phyloP scores from a whole-genome alignment of 2,329 filamentous ascomycete species.

The Alternaria arbusti region DNA sequence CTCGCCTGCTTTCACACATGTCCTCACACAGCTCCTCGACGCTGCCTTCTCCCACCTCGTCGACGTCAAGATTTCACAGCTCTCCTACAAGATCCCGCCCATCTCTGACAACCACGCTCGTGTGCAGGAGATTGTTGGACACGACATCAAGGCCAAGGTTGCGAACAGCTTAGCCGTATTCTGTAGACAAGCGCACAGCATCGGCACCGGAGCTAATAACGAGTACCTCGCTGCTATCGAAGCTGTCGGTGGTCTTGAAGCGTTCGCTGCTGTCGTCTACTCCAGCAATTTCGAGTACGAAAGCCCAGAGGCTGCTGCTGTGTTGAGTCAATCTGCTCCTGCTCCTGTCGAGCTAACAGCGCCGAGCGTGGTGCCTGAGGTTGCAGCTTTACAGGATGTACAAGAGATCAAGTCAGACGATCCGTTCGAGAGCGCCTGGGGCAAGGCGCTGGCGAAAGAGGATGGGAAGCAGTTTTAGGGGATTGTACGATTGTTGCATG shows the following conservation, averaged over 20 bases:
- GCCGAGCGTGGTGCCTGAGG: conserved; percentile 58
- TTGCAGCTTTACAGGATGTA: conserved; percentile 59
- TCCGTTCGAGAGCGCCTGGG: conserved; percentile 73
- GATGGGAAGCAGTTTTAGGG: conserved; percentile 38
- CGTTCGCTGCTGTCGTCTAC: conserved; percentile 86
- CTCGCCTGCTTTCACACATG: conserved; percentile 86
- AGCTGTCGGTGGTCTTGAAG: conserved; percentile 75
- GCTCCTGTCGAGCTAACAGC: conserved; percentile 56
- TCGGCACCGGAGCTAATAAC: conserved; percentile 69
- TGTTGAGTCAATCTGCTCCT: conserved; percentile 29
- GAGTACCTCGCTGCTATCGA: conserved; percentile 72
- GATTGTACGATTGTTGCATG: conserved; percentile 5
- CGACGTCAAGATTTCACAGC: conserved; percentile 78
- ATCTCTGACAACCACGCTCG: conserved; percentile 50
- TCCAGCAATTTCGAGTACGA: conserved; percentile 76
- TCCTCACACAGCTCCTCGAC: conserved; percentile 85
- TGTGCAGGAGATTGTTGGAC: conserved; percentile 60
- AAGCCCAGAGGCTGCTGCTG: conserved; percentile 43
- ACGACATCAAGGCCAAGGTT: conserved; percentile 69
- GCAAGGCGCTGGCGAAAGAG: conserved; percentile 63
- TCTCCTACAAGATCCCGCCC: conserved; percentile 74
- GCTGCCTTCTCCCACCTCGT: conserved; percentile 84
- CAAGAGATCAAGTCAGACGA: conserved; percentile 49
- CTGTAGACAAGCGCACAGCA: conserved; percentile 86
- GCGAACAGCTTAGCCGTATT: conserved; percentile 90